Evolutionary conservation across 352 stramenopile genomes (phyloP), one percentile per base, ranked within the genome.

Genomic region (Phytophthora colocasiae): DNA sequence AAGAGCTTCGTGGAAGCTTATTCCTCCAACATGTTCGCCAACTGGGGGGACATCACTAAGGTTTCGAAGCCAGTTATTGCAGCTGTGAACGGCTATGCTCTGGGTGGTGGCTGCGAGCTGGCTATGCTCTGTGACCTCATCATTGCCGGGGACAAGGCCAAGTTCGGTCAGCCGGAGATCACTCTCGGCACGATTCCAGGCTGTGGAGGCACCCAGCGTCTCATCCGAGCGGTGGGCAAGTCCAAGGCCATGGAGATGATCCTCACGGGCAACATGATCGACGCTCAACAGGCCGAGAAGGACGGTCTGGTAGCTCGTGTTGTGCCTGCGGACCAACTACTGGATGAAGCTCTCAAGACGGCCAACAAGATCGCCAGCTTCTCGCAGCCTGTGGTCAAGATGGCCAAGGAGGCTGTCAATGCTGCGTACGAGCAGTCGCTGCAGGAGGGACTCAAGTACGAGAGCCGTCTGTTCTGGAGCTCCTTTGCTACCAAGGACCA

Each of bases 91-190:
- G 98, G 98, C 51, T 99, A 98, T 78, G 97, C 97, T 9, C 83
- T 99, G 12, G 98, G 98, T 39, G 98, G 98, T 50, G 98, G 98
- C 32, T 99, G 97, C 65, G 97, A 99, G 80, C 78, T 99, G 22
- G 97, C 97, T 29, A 99, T 99, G 98, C 98, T 99, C 77, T 99
- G 97, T 70, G 98, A 99, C 76, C 97, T 99, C 58, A 97, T 99
- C 60, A 91, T 99, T 48, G 97, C 97, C 12, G 87, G 90, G 45
- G 93, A 98, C 61, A 97, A 90, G 60, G 97, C 97, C 52, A 98
- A 98, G 78, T 99, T 99, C 75, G 97, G 96, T 27, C 97, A 99
- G 79, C 97, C 97, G 1, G 97, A 99, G 87, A 99, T 99, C 71
- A 99, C 96, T 59, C 85, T 99, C 14, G 98, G 97, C 39, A 97